phyloP scores from a whole-genome alignment of 192 early-diverging fungal genomes.

The Gamsiella multidivaricata region DNA sequence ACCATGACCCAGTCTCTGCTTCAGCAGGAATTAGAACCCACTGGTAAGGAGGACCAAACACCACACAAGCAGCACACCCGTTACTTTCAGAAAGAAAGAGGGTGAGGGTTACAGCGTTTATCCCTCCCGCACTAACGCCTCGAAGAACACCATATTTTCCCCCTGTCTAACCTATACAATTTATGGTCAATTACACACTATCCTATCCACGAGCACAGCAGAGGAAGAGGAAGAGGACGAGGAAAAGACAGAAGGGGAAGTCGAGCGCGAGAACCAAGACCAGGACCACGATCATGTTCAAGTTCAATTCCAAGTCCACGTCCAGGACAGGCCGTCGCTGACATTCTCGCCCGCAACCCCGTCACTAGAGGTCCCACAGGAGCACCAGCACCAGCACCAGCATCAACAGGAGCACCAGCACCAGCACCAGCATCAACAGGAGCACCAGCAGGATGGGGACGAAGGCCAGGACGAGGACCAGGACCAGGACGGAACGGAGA shows the following conservation, averaged over 20 bases:
- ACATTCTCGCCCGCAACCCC: constrained; percentile 45
- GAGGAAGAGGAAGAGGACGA: too few species aligned
- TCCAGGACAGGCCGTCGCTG: constrained; percentile 29
- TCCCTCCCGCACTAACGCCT: too few species aligned
- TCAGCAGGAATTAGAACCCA: constrained; percentile 10
- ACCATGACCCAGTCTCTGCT: constrained; percentile 14
- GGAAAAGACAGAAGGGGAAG: too few species aligned
- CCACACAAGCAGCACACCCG: not conserved
- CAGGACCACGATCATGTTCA: too few species aligned
- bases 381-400: constrained; percentile 15
- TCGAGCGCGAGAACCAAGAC: too few species aligned
- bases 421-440: not conserved
- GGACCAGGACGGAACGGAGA: not conserved
- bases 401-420: constrained; percentile 9
- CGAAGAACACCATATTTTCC: too few species aligned
- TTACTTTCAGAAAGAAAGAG: not conserved
- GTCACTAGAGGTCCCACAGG: constrained; percentile 14
- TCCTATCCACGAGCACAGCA: not conserved
- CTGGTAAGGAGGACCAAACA: constrained; percentile 6
- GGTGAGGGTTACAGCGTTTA: not conserved
- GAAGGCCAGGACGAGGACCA: not conserved
- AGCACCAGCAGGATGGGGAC: too few species aligned
- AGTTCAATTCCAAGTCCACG: not conserved
- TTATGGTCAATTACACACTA: not conserved
- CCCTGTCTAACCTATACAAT: too few species aligned